phyloP scores from a whole-genome alignment of 2,329 filamentous ascomycete species.

The Pseudocercospora macadamiae region DNA sequence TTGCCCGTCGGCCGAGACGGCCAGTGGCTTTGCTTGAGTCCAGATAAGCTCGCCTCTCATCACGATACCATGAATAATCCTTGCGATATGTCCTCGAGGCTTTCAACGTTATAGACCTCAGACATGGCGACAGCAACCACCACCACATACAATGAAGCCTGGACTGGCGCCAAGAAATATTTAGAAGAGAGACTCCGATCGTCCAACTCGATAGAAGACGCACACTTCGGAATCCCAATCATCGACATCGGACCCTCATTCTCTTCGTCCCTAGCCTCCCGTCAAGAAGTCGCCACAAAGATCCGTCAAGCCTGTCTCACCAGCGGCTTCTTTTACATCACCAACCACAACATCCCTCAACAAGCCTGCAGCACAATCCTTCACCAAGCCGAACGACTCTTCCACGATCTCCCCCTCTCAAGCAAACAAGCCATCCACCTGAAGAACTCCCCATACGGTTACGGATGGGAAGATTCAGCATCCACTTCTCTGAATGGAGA shows the following conservation, averaged over 20 bases:
- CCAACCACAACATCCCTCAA: background rate
- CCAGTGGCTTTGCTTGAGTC: background rate
- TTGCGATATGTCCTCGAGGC: no score
- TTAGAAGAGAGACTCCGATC: background rate
- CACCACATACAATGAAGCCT: conserved; percentile 4
- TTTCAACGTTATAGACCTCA: no score
- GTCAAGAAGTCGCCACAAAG: conserved; percentile 1
- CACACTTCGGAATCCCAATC: conserved; percentile 8
- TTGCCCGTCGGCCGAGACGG: background rate
- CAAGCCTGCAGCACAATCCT: background rate
- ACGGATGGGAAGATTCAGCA: conserved; percentile 43
- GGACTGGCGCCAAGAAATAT: conserved; percentile 8
- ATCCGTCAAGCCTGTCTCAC: conserved; percentile 17
- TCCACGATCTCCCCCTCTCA: background rate
- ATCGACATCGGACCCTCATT: conserved; percentile 14
- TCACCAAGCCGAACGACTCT: conserved; percentile 1
- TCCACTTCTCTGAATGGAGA: conserved; percentile 36
- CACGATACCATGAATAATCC: no score
- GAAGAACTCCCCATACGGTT: conserved; percentile 36
- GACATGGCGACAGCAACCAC: background rate
- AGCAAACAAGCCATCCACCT: conserved; percentile 11
- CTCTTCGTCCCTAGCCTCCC: background rate
- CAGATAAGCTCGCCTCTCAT: background rate
- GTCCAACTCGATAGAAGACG: background rate
- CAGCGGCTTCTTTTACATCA: conserved; percentile 26